Conservation (phyloP, 352 stramenopile species). For the Phytophthora sp. region DNA sequence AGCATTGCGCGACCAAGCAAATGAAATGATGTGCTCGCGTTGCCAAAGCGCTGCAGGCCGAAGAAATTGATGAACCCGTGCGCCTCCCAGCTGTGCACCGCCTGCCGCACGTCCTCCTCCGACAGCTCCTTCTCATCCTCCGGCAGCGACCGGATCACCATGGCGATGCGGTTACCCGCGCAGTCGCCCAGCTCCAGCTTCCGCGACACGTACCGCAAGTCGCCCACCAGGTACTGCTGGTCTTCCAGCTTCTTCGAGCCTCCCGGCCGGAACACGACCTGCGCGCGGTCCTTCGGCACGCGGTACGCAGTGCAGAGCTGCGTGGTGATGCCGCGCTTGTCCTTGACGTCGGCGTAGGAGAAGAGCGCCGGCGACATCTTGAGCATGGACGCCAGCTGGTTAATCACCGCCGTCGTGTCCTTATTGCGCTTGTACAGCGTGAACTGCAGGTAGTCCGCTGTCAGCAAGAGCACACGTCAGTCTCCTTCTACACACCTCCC, state of each 20-base stretch:
- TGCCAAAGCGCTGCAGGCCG: conserved; percentile 95
- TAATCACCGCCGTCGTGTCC: conserved; percentile 89
- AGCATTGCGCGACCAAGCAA: conserved; percentile 92
- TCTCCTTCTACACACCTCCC: background rate
- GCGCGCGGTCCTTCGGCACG: conserved; percentile 66
- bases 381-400: conserved; percentile 75
- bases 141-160: conserved; percentile 92
- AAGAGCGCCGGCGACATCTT: conserved; percentile 77
- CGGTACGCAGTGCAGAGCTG: conserved; percentile 95
- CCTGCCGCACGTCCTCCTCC: conserved; percentile 30
- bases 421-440: conserved; percentile 98
- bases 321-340: conserved; percentile 96
- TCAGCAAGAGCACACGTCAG: conserved; percentile 8
- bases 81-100: conserved; percentile 55
- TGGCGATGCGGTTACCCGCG: conserved; percentile 92
- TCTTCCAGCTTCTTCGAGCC: conserved; percentile 58
- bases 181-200: conserved; percentile 91
- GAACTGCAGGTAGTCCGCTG: conserved; percentile 94
- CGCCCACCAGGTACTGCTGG: conserved; percentile 89
- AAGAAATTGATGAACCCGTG: conserved; percentile 98
- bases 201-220: conserved; percentile 90
- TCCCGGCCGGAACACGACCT: conserved; percentile 46
- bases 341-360: conserved; percentile 95
- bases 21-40: conserved; percentile 76
- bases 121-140: conserved; percentile 54